Evolutionary conservation across 768 basidiomycete species (phyloP).

Genomic region (Thelephora aurantiotincta): DNA sequence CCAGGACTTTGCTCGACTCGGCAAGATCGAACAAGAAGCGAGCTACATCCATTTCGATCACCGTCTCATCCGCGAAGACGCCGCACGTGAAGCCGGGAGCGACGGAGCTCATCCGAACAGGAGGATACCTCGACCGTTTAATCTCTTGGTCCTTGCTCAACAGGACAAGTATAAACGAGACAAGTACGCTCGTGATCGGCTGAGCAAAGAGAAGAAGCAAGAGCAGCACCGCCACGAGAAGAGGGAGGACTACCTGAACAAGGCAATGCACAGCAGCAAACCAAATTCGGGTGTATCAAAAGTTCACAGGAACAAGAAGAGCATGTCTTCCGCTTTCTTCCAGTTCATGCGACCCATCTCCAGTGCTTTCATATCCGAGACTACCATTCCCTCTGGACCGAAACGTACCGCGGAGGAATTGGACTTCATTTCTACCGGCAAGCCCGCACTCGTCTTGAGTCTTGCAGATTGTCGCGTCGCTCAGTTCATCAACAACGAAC

Average conservation of each 20-base stretch:
- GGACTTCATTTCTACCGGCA: slow-evolving; percentile 58
- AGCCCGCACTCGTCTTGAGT: slow-evolving; percentile 63
- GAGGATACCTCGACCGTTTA: slow-evolving; percentile 41
- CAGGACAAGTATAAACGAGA: slow-evolving; percentile 78
- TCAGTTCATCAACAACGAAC: slow-evolving; percentile 63
- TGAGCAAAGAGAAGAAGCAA: slow-evolving; percentile 61
- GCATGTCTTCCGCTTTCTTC: slow-evolving; percentile 70
- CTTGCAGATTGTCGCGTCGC: slow-evolving; percentile 59
- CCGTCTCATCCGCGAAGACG: slow-evolving; percentile 65
- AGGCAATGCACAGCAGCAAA: slow-evolving; percentile 49
- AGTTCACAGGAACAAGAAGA: slow-evolving; percentile 78
- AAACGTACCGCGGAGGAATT: slow-evolving; percentile 60
- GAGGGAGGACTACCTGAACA: slow-evolving; percentile 61
- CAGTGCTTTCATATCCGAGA: slow-evolving; percentile 65
- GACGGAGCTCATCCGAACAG: slow-evolving; percentile 17
- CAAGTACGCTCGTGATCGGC: slow-evolving; percentile 47
- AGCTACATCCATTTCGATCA: slow-evolving; percentile 48
- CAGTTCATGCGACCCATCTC: slow-evolving; percentile 84
- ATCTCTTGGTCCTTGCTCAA: slow-evolving; percentile 45
- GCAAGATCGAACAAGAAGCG: slow-evolving; percentile 62
- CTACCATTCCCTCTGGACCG: slow-evolving; percentile 22
- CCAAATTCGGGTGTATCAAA: slow-evolving; percentile 41
- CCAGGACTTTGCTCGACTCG: slow-evolving; percentile 61
- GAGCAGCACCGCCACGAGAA: slow-evolving; percentile 63
- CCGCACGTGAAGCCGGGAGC: slow-evolving; percentile 43